Base-by-base conservation (phyloP, 139 green algal genomes). In the Tetradesmus obliquus region DNA sequence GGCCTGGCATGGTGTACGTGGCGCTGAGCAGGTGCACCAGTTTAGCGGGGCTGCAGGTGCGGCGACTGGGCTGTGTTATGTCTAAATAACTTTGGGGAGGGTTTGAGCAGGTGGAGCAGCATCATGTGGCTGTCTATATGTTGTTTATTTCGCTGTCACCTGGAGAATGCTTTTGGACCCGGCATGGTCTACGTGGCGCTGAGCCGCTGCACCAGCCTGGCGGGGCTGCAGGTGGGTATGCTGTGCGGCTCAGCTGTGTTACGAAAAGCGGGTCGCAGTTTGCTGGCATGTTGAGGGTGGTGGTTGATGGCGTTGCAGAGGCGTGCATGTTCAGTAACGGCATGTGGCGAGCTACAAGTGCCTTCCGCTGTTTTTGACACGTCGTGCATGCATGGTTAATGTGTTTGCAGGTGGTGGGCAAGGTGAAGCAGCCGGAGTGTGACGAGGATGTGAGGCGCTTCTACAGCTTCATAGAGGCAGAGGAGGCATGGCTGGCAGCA, bases 1-100 rank as follows among this genome's bases (percentile, higher is more conserved):
- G 8, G 8, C 57, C 83, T n/a, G 83, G 83, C n/a, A 88, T 88
- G 83, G 83, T 88, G 83, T 88, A 88, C 58, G 83, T 88, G 83
- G 83, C 55, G 24, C 83, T 88, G 83, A 79, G 57, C 9, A 51
- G 83, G 5, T 88, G 83, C 24, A 58, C 58, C 5, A 88, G 81
- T 53, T 17, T 62, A 53, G 81, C 62, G 15, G 19, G 81, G 20
- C 81, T 86, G 81, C 81, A 86, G 81, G 81, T 84, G 32, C 32
- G 32, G 32, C 32, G 32, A 45, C 32, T 45, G 32, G 32, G 32
- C 32, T 45, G 32, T 45, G 32, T 45, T 45, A 45, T 45, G 32
- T 45, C 32, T 45, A 45, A 45, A 45, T 45, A 45, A 45, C 32
- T 45, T 45, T 45, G 32, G 32, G 32, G 32, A 45, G 32, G 32